Evolutionary conservation across 371 early-diverging fungal genomes (phyloP), one percentile per base, ranked within the genome.

Genomic region (Rhizomucor pusillus): DNA sequence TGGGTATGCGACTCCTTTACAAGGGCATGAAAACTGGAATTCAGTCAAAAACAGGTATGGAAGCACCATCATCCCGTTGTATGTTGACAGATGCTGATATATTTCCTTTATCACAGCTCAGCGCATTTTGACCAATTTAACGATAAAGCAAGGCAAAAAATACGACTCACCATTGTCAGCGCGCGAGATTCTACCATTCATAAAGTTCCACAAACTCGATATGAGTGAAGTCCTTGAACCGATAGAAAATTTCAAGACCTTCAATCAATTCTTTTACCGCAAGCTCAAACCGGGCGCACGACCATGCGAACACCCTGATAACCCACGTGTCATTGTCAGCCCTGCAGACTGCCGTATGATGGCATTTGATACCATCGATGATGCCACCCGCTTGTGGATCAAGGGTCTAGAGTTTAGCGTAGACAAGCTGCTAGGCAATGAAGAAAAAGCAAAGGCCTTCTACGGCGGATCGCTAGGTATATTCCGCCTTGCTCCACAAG

Each of bases 251-350:
- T 94, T 89, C 56, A 71, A 77, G 40, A 89, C 80, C 12, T 93
- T 94, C 60, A 94, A 93, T 59, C 86, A 93, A 57, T 94, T 94
- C 73, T 93, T 93, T 59, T 92, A 90, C 69, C 81, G 95, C 46
- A 85, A 82, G 46, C 75, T 94, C 13, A 92, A 91, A 55, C 87
- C 90, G 1, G 72, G 63, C 9, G 75, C 87, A 2, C 79, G 95
- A n/a, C 65, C 66, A 0, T 67, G 88, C 41, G 86, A 81, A n/a
- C 71, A 72, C 0, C 79, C 81, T 3, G 83, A 81, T 10, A 73
- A 91, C 52, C 82, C 87, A 6, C 68, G 65, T 1, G 84, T 92
- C 0, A 79, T 78, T 1, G 88, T 91, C 5, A 88, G 88, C 34
- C 84, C 91, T 14, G 92, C 94, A 0, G 95, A 95, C 54, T 87